Conservation (phyloP, 495 filamentous ascomycete genomes). For the Aspergillus conjunctus region DNA sequence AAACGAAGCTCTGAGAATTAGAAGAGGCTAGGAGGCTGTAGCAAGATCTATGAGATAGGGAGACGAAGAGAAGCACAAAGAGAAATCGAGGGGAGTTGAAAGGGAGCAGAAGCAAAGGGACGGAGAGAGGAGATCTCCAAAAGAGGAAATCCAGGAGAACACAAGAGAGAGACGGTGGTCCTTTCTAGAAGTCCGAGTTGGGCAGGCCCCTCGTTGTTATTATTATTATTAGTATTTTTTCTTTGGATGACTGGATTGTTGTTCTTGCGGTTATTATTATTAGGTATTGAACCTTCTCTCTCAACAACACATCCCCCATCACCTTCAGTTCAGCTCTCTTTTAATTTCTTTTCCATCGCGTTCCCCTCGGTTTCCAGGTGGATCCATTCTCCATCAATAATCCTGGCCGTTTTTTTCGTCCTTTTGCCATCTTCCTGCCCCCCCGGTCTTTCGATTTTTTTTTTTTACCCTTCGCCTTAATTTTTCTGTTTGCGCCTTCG, state of each 20-base stretch:
- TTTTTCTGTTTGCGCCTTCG: conserved; percentile 13
- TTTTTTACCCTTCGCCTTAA: conserved; percentile 15
- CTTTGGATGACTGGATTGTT: not conserved
- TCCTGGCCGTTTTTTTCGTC: conserved; percentile 8
- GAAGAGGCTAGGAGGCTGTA: conserved; percentile 1
- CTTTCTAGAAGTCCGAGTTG: conserved; percentile 13
- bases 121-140: conserved; percentile 14
- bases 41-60: conserved; percentile 2
- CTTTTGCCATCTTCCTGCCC: too few species aligned
- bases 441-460: not conserved
- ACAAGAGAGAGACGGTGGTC: conserved; percentile 10
- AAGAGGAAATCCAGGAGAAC: conserved; percentile 20
- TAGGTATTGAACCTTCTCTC: conserved; percentile 11
- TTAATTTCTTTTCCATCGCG: conserved; percentile 2
- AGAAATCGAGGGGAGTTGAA: conserved; percentile 6
- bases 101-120: conserved; percentile 9
- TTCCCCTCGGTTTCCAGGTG: conserved; percentile 14
- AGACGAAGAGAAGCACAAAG: conserved; percentile 3
- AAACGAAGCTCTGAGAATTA: not conserved
- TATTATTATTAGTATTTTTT: not conserved
- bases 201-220: conserved; percentile 2
- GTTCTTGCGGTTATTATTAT: not conserved
- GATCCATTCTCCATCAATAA: conserved; percentile 13
- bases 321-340: conserved; percentile 17
- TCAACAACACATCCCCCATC: conserved; percentile 16